These are phyloP conservation scores for Polygonum aviculare DNA, from an alignment of 148 eudicot species.

Conservation along the genomic window DNA sequence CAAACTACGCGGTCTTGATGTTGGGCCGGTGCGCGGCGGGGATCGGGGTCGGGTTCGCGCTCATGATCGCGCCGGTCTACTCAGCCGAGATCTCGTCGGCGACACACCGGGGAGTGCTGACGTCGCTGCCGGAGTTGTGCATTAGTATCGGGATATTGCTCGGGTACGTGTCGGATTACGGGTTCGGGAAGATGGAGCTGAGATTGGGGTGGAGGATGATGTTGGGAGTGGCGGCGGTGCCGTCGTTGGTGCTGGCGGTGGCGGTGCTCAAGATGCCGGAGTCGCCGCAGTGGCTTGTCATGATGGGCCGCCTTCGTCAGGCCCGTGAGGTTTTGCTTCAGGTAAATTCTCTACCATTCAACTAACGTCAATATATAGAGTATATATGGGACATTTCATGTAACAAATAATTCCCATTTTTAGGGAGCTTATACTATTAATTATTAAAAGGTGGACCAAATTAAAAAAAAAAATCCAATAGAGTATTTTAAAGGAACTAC, in stretches of 20 bases:
- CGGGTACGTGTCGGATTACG: constrained; percentile 52
- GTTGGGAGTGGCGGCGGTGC: constrained; percentile 61
- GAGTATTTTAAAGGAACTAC: neutral
- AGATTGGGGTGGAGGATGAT: constrained; percentile 64
- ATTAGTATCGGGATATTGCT: constrained; percentile 53
- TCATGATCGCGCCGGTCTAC: constrained; percentile 76
- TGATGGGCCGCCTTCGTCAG: constrained; percentile 54
- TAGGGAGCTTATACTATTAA: too few species aligned
- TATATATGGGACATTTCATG: too few species aligned
- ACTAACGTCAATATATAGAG: neutral
- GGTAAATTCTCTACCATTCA: neutral
- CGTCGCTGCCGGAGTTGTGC: constrained; percentile 63
- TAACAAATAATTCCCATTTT: too few species aligned
- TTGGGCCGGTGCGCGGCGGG: constrained; percentile 64
- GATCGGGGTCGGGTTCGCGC: constrained; percentile 66
- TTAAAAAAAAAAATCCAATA: neutral
- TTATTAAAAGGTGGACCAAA: too few species aligned
- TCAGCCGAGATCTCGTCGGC: constrained; percentile 71
- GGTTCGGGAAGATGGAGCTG: constrained; percentile 35
- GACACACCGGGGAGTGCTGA: constrained; percentile 44
- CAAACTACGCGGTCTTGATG: constrained; percentile 41
- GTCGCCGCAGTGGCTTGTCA: constrained; percentile 65
- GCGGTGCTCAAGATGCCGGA: constrained; percentile 61
- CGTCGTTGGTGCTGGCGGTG: constrained; percentile 37
- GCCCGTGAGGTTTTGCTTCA: constrained; percentile 29